Evolutionary conservation across 208 protist genomes (phyloP).

Genomic region (Crithidia bombi): DNA sequence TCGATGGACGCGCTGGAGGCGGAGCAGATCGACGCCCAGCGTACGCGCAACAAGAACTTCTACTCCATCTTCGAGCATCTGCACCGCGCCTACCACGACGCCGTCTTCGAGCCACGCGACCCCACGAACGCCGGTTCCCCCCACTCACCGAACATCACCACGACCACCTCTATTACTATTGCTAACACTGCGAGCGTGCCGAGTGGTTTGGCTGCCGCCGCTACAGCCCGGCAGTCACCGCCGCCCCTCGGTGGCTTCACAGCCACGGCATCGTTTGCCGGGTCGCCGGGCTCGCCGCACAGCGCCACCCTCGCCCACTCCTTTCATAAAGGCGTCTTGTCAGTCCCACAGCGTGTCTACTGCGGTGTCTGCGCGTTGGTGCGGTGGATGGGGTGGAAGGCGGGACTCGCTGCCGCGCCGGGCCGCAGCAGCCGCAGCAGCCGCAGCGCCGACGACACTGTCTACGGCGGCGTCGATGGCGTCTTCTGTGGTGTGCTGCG

Average conservation of each 20-base stretch:
- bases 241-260: constrained; percentile 20
- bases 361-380: constrained; percentile 11
- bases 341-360: background rate
- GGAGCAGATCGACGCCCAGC: constrained; percentile 43
- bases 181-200: background rate
- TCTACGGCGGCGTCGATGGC: background rate
- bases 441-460: background rate
- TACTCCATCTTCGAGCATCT: constrained; percentile 61
- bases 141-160: background rate
- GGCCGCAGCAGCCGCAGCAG: background rate
- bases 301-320: background rate
- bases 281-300: constrained; percentile 1
- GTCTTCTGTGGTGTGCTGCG: constrained; percentile 10
- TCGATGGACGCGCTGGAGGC: constrained; percentile 34
- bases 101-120: constrained; percentile 31
- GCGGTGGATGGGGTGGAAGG: constrained; percentile 22
- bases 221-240: constrained; percentile 7
- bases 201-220: background rate
- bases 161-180: background rate
- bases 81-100: constrained; percentile 41
- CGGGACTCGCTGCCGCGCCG: constrained; percentile 10
- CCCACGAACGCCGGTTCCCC: background rate
- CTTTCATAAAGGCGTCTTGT: background rate
- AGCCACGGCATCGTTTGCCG: constrained; percentile 9
- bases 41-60: constrained; percentile 46